Evolutionary conservation across 2,329 filamentous ascomycete species (phyloP).

Genomic region (Cordyceps javanica): DNA sequence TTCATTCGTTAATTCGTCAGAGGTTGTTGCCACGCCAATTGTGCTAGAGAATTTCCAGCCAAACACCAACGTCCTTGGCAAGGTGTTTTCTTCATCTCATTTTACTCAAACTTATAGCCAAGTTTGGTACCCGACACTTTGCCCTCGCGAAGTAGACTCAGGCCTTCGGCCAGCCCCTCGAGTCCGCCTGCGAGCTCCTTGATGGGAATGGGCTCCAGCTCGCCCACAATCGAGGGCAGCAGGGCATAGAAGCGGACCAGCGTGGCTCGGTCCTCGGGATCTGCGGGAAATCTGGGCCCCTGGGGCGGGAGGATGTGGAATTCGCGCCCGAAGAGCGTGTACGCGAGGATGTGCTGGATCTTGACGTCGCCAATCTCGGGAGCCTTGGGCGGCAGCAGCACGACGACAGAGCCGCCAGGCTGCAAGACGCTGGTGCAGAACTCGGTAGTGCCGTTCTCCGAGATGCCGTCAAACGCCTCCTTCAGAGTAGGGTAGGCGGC

Average conservation of each 20-base stretch:
- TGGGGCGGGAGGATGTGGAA: constrained; percentile 23
- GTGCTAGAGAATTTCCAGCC: too few relatives aligned
- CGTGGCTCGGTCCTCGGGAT: constrained; percentile 18
- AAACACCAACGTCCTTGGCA: too few relatives aligned
- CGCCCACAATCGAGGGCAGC: constrained; percentile 15
- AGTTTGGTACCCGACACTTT: constrained; percentile 21
- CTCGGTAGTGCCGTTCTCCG: constrained; percentile 23
- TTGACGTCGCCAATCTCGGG: constrained; percentile 17
- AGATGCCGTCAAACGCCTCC: constrained; percentile 26
- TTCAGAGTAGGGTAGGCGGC: constrained; percentile 21
- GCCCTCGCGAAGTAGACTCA: constrained; percentile 17
- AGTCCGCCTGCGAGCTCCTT: constrained; percentile 15
- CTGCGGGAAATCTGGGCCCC: constrained; percentile 24
- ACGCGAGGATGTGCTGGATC: constrained; percentile 21
- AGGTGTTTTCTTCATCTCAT: too few relatives aligned
- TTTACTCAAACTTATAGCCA: constrained; percentile 11
- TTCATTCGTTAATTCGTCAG: too few relatives aligned
- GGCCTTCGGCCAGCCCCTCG: constrained; percentile 14
- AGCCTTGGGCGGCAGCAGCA: constrained; percentile 19
- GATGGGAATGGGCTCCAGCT: constrained; percentile 18
- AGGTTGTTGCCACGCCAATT: too few relatives aligned
- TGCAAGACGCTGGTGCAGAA: constrained; percentile 23
- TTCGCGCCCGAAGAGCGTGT: constrained; percentile 19
- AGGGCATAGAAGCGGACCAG: constrained; percentile 18
- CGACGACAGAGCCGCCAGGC: constrained; percentile 24